Conservation (phyloP, 2,329 filamentous ascomycete species). For the Ceratocystis huliohia region DNA sequence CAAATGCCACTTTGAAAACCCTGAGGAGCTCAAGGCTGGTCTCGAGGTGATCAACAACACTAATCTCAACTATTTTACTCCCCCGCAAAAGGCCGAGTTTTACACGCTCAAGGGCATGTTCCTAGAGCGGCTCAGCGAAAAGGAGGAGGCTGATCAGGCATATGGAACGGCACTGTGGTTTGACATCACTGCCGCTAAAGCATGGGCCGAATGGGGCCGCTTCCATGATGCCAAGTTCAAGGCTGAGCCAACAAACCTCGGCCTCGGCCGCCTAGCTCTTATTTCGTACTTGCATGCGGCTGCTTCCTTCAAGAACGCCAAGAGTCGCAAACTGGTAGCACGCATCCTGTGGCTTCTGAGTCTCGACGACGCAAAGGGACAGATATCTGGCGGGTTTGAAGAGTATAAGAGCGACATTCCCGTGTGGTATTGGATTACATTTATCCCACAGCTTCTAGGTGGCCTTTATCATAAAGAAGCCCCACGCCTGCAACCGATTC, state of each 20-base stretch:
- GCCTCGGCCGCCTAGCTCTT: constrained; percentile 76
- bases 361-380: constrained; percentile 76
- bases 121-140: constrained; percentile 80
- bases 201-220: constrained; percentile 98
- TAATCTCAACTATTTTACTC: constrained; percentile 95
- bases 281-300: constrained; percentile 95
- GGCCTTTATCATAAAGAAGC: constrained; percentile 88
- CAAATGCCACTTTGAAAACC: constrained; percentile 96
- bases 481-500: constrained; percentile 68
- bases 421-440: constrained; percentile 99
- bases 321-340: constrained; percentile 84
- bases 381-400: constrained; percentile 74
- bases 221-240: constrained; percentile 97
- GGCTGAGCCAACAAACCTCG: constrained; percentile 68
- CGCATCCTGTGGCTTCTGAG: constrained; percentile 92
- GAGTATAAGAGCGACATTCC: constrained; percentile 96
- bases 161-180: constrained; percentile 94
- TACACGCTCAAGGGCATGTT: constrained; percentile 99
- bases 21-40: constrained; percentile 78
- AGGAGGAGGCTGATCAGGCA: constrained; percentile 81
- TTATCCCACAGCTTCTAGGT: constrained; percentile 89
- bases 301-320: constrained; percentile 91
- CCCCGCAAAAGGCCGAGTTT: constrained; percentile 94
- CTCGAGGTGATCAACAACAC: constrained; percentile 99
- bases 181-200: constrained; percentile 88